These are phyloP conservation scores for Spergularia marina DNA, from an alignment of 148 eudicot species.

Conservation along the genomic window DNA sequence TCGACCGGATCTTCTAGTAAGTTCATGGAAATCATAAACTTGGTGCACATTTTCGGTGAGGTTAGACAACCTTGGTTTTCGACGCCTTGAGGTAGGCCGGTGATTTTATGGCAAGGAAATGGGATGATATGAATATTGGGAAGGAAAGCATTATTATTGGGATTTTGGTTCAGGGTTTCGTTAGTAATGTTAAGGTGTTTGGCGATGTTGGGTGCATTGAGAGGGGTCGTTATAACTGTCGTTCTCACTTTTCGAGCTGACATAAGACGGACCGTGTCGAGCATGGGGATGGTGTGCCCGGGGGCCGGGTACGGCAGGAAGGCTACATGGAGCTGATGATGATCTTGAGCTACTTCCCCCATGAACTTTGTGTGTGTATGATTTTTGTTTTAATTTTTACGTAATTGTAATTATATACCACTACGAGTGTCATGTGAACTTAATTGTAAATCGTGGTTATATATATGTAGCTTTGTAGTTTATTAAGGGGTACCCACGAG, in stretches of 20 bases:
- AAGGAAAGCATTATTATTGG: background rate
- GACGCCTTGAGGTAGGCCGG: constrained; percentile 27
- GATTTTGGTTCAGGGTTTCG: background rate
- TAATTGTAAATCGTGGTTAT: too few relatives aligned
- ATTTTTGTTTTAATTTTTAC: too few relatives aligned
- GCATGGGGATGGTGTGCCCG: constrained; percentile 45
- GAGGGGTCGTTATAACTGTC: constrained; percentile 42
- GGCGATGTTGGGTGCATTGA: constrained; percentile 29
- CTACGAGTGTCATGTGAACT: too few relatives aligned
- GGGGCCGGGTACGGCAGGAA: constrained; percentile 41
- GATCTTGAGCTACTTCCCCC: constrained; percentile 5
- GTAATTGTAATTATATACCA: too few relatives aligned
- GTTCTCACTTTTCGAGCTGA: constrained; percentile 24
- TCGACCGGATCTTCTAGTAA: constrained; percentile 26
- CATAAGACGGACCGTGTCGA: constrained; percentile 38
- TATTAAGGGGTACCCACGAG: too few relatives aligned
- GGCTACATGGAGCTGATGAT: constrained; percentile 18
- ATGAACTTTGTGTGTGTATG: background rate
- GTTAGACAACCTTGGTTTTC: constrained; percentile 26
- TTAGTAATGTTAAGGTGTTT: constrained; percentile 11
- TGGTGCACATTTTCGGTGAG: background rate
- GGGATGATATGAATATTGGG: constrained; percentile 26
- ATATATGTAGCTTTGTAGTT: too few relatives aligned
- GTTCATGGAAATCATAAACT: constrained; percentile 8
- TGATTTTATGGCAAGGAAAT: constrained; percentile 30